phyloP scores from a whole-genome alignment of 345 rosid genomes.

The Pistacia integerrima region DNA sequence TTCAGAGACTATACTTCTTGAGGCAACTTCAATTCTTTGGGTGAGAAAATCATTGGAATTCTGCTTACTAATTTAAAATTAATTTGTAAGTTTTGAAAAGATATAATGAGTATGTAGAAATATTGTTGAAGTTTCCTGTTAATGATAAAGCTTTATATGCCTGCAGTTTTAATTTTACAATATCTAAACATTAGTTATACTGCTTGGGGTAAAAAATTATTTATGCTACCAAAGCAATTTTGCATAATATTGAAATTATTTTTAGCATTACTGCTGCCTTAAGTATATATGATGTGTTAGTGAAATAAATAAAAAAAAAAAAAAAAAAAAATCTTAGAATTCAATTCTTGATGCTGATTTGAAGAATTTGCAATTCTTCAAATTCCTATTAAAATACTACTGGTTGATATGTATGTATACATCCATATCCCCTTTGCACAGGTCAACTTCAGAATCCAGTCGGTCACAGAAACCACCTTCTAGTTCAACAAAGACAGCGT shows the following conservation, averaged over 20 bases:
- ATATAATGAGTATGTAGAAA: neutral
- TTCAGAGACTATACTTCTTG: neutral
- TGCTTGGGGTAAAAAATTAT: neutral
- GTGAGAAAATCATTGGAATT: neutral
- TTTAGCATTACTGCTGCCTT: neutral
- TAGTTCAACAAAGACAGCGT: constrained; percentile 40
- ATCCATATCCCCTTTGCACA: constrained; percentile 24
- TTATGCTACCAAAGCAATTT: too few relatives aligned
- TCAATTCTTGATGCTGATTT: too few relatives aligned
- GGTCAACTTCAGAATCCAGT: constrained; percentile 53
- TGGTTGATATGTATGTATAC: neutral
- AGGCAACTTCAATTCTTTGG: neutral
- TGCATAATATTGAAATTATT: neutral
- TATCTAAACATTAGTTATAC: neutral
- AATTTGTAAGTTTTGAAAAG: neutral
- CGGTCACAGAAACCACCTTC: constrained; percentile 41
- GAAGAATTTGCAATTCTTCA: too few relatives aligned
- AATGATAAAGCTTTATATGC: neutral
- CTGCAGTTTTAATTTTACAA: neutral
- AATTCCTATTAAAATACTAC: neutral
- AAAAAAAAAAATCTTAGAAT: too few relatives aligned
- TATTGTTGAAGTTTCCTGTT: neutral
- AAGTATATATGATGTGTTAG: neutral
- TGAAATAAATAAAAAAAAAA: neutral
- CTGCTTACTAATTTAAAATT: neutral